Evolutionary conservation across 2,329 filamentous ascomycete genomes (phyloP), one percentile per base, ranked within the genome.

Genomic region (Gaeumannomyces sp.): DNA sequence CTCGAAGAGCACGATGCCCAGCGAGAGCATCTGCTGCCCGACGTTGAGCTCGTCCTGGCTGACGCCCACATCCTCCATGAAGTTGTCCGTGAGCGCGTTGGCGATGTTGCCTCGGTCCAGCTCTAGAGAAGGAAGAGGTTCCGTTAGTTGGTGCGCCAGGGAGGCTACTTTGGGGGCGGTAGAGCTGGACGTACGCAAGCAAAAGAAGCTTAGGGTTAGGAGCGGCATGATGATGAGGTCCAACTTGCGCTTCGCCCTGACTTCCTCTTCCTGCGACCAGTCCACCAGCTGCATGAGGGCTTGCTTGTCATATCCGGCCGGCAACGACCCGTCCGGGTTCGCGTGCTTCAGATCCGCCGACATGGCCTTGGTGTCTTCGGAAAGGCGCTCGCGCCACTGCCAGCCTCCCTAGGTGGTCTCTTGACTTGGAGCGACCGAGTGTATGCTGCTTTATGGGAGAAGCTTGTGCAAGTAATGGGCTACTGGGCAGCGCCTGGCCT

Each of bases 41-140:
- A 80, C 70, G 64, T 81, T 81, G 69, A 81, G 75, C 67, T 81
- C 74, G 66, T 80, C 75, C 22, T 79, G 79, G 4, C 74, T 77
- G 67, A 81, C 76, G 50, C 72, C 67, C 50, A 73, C 67, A 58
- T 72, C 67, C 38, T 65, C 62, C 29, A 72, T 68, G 60, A 72
- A 69, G 11, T 33, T 62, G 66, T 71, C 68, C 29, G 70, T 71
- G 65, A 72, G 66, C 28, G 70, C 70, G 59, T 71, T 71, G 67
- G 68, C 67, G 66, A 70, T 77, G 66, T 78, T 78, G 50, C 75
- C 74, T 28, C 76, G 72, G 63, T 78, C 76, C 45, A 78, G 73
- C 64, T 78, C 74, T 76, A 66, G 7, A 22, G 25, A n/a, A n/a
- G 35, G 5, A 16, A 38, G 35, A 14, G 35, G 35, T 19, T 19